A percentile compares a stretch with the other conserved stretches of the same genome.
Conservation (phyloP, 2,329 filamentous ascomycete genomes). For the Neurospora sp. region DNA sequence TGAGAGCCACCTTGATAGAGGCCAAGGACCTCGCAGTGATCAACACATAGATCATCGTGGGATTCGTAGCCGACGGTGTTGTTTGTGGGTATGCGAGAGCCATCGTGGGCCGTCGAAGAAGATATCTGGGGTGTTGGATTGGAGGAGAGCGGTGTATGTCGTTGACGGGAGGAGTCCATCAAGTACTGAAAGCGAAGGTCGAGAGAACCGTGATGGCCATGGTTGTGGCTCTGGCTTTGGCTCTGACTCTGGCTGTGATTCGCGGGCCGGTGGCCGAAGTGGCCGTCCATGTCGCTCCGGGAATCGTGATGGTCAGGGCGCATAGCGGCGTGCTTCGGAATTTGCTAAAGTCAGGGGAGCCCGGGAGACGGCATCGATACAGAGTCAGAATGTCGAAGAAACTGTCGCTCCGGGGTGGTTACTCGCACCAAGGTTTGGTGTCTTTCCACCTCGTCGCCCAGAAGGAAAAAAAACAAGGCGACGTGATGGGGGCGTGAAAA, state of each 20-base stretch:
- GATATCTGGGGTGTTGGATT: neutral
- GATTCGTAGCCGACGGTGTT: constrained; percentile 10
- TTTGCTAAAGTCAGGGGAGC: neutral
- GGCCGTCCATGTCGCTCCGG: neutral
- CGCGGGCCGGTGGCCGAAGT: neutral
- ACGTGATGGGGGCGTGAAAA: neutral
- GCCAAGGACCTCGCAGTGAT: constrained; percentile 17
- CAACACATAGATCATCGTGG: constrained; percentile 19
- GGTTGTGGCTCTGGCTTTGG: neutral
- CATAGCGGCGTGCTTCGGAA: neutral
- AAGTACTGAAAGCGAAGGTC: neutral
- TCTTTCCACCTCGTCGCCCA: neutral
- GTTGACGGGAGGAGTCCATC: neutral
- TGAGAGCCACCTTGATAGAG: constrained; percentile 18
- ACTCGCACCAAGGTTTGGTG: neutral
- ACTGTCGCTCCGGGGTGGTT: neutral
- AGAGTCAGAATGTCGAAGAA: neutral
- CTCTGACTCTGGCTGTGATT: neutral
- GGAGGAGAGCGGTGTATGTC: neutral
- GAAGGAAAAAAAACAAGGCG: neutral
- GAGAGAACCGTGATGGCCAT: neutral
- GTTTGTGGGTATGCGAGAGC: constrained; percentile 4
- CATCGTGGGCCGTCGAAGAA: neutral
- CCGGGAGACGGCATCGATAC: neutral
- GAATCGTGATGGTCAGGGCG: neutral